Conservation (phyloP, 2,329 filamentous ascomycete species). For the Gnomoniopsis sp. region DNA sequence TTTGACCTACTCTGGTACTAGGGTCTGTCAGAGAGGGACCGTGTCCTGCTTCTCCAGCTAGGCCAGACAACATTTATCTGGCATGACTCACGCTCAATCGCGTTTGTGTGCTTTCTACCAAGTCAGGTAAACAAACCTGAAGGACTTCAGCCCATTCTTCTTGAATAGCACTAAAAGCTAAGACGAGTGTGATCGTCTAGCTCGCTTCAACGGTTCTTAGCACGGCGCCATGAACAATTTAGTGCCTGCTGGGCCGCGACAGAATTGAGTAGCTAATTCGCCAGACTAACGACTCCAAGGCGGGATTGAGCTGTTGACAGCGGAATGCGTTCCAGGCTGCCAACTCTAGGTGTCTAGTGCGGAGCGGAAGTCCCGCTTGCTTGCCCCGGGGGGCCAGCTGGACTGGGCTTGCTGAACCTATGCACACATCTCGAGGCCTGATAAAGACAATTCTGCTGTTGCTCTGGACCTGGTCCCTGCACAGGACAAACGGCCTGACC, state of each 20-base stretch:
- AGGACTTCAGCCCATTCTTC: no score
- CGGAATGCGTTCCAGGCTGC: not conserved
- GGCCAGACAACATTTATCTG: not conserved
- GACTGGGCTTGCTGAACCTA: not conserved
- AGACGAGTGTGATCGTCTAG: not conserved
- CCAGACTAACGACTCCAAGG: not conserved
- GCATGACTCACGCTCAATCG: not conserved
- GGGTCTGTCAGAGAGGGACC: not conserved
- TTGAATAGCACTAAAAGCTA: not conserved
- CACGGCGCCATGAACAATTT: not conserved
- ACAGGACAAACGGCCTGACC: no score
- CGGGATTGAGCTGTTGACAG: not conserved
- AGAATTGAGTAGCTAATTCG: not conserved
- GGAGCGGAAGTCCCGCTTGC: not conserved
- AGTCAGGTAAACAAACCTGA: not conserved
- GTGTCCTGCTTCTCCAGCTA: not conserved
- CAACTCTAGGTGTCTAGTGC: not conserved
- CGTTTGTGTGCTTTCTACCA: not conserved
- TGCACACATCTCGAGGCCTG: not conserved
- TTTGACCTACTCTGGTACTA: not conserved
- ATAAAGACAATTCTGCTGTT: no score
- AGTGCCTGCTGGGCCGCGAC: not conserved
- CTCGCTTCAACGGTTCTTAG: not conserved
- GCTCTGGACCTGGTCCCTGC: no score
- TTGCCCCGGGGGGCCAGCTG: not conserved